Conservation (phyloP, 2,329 filamentous ascomycete species). For the Chrysoporthe puriensis region DNA sequence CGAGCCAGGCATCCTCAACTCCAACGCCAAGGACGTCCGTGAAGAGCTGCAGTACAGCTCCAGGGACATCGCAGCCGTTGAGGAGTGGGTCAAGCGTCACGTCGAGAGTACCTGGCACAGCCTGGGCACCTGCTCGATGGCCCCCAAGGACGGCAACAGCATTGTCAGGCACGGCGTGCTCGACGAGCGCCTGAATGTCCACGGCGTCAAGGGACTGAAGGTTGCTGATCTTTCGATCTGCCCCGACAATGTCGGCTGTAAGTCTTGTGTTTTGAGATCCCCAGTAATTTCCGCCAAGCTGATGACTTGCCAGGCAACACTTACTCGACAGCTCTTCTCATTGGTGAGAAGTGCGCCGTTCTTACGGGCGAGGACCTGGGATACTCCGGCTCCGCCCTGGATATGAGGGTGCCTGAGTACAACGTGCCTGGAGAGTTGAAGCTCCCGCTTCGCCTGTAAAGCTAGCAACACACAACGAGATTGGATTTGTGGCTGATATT, state of each 20-base stretch:
- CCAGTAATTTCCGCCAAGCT: slow-evolving; percentile 39
- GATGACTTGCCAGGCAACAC: slow-evolving; percentile 3
- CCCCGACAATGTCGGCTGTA: slow-evolving; percentile 76
- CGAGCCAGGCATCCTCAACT: slow-evolving; percentile 57
- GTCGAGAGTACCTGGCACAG: slow-evolving; percentile 78
- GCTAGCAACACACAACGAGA: background rate
- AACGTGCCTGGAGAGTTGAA: slow-evolving; percentile 56
- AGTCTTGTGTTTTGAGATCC: slow-evolving; percentile 47
- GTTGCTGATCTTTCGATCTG: slow-evolving; percentile 77
- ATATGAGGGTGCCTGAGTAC: slow-evolving; percentile 75
- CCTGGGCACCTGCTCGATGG: slow-evolving; percentile 74
- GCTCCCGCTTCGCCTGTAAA: slow-evolving; percentile 46
- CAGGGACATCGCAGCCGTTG: slow-evolving; percentile 64
- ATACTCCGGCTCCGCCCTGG: slow-evolving; percentile 71
- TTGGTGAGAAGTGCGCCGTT: slow-evolving; percentile 74
- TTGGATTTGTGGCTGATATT: background rate
- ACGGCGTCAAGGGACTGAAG: slow-evolving; percentile 77
- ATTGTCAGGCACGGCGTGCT: slow-evolving; percentile 81
- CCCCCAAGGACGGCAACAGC: slow-evolving; percentile 73
- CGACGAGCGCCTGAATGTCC: slow-evolving; percentile 77
- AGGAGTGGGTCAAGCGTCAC: slow-evolving; percentile 65
- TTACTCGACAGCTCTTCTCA: slow-evolving; percentile 71
- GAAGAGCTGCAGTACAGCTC: slow-evolving; percentile 69
- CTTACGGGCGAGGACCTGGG: slow-evolving; percentile 74
- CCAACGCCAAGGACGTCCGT: slow-evolving; percentile 62